Evolutionary conservation across 2,329 filamentous ascomycete genomes (phyloP), one percentile per base, ranked within the genome.

Genomic region (Moelleriella libera): DNA sequence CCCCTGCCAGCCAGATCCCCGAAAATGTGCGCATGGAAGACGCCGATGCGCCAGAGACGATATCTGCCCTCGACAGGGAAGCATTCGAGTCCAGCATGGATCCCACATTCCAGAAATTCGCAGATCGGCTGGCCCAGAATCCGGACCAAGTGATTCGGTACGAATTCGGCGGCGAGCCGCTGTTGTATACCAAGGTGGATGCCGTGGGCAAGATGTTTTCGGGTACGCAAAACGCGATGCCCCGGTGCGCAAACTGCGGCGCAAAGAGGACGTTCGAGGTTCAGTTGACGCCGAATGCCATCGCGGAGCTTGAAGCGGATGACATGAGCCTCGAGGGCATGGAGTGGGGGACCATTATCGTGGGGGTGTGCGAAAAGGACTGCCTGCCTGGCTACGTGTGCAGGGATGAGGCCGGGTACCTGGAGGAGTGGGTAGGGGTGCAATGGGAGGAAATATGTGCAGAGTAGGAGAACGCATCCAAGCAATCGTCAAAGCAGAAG

Each of bases 341-440:
- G 92, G 92, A 98, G 58, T 98, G 92, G 92, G 90, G 90, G 0
- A 97, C 88, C 1, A 76, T 98, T 7, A 79, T 98, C 49, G 70
- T 97, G 39, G 88, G 80, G 0, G 88, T 94, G 6, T 98, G 92
- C 63, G 78, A 75, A 53, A 77, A 68, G 59, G 87, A 97, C 62
- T 97, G 92, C 61, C 71, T 75, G 57, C 77, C 79, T 12, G 63
- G 63, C 5, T 75, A 76, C 1, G 72, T 79, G 6, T 63, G 65
- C 10, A 69, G 74, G 37, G 84, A 80, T 0, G 74, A 80, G 58
- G 76, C 81, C 1, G 86, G 82, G 1, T 97, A 94, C 65, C 58
- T 88, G 14, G 92, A 97, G 69, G 92, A 98, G 66, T 98, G 92
- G 90, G 81, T 78, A n/a, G 92, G 90, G 6, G 92, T 97, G 53